Conservation (phyloP, 2,329 filamentous ascomycete species). For the Graphilbum sp. region DNA sequence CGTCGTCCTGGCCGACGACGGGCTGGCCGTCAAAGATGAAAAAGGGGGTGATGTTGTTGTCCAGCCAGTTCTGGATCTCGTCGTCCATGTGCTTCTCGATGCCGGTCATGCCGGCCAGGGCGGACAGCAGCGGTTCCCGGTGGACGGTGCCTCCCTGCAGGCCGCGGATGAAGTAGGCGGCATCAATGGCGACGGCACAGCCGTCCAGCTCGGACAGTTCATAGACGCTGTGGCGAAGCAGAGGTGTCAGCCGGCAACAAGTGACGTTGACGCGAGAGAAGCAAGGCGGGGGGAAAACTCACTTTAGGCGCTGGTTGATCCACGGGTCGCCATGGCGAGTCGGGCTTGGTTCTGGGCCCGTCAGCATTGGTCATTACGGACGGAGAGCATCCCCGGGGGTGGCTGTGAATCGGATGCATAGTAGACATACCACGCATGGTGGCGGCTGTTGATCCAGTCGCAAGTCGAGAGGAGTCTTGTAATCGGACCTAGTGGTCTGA, state of each 20-base stretch:
- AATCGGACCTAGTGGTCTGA: too few relatives aligned
- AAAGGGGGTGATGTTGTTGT: conserved; percentile 55
- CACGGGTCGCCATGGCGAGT: neutral
- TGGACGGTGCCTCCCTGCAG: conserved; percentile 54
- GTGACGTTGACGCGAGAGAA: too few relatives aligned
- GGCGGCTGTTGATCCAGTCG: neutral
- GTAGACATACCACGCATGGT: neutral
- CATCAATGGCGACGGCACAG: conserved; percentile 69
- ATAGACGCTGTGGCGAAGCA: conserved; percentile 28
- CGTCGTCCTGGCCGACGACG: conserved; percentile 57
- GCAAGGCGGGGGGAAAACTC: neutral
- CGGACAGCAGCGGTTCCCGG: conserved; percentile 77
- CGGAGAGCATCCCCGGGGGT: too few relatives aligned
- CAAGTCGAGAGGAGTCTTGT: too few relatives aligned
- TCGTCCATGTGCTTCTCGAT: conserved; percentile 59
- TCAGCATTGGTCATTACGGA: neutral
- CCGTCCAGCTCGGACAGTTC: conserved; percentile 57
- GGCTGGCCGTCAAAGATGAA: conserved; percentile 90
- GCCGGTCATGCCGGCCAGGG: conserved; percentile 75
- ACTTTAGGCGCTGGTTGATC: neutral
- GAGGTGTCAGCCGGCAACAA: neutral
- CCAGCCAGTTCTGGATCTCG: conserved; percentile 58
- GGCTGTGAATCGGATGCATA: too few relatives aligned
- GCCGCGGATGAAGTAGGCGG: conserved; percentile 70
- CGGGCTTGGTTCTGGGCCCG: neutral